Base-by-base conservation (phyloP, 495 filamentous ascomycete genomes). In the Aspergillus baeticus region DNA sequence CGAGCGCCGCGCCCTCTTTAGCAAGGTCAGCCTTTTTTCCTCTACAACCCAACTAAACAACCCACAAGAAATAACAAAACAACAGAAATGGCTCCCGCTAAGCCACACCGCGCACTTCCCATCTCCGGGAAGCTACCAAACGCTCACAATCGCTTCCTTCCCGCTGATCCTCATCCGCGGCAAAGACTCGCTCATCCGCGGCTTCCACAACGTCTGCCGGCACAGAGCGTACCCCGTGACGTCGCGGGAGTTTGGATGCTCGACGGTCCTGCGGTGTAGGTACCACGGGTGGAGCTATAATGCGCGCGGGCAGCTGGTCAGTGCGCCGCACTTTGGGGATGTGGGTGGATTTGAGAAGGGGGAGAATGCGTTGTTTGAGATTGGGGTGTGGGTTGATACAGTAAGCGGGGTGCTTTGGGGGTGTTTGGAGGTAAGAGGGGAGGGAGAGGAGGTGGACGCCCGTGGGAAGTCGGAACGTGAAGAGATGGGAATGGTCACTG, bases 261-360 rank as follows among this genome's bases (percentile, higher is more conserved):
- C 79, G 15, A 73, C 70, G 8, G 75, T 84, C 7, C 71, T 86
- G 11, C 67, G 74, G 2, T 87, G 83, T 64, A 72, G 78, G 39
- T 87, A 85, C 58, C 84, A 87, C 64, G 83, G 84, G 21, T 87
- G 84, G 83, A 80, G 77, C 35, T 86, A 85, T 56, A 77, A 81
- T 51, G 73, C 76, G 5, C 73, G 64, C 38, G 83, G 84, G 15
- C 73, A 77, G 33, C 65, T 86, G 36, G 75, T 82, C 42, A 84
- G 84, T 63, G 83, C 84, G 2, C 82, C 84, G 1, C 72, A 79
- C 29, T 87, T 83, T 49, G 75, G 85, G 17, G 70, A 73, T 11
- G 59, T 85, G 3, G 63, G 69, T 14, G 81, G 77, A 15, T 86
- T 87, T 61, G 77, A 84, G 41, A 84, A 77, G 57, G 63, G 62